Percentiles rank a stretch among this genome's conserved stretches.
Conservation (phyloP, 2,329 filamentous ascomycete species). For the Hymenoscyphus fructigenus region DNA sequence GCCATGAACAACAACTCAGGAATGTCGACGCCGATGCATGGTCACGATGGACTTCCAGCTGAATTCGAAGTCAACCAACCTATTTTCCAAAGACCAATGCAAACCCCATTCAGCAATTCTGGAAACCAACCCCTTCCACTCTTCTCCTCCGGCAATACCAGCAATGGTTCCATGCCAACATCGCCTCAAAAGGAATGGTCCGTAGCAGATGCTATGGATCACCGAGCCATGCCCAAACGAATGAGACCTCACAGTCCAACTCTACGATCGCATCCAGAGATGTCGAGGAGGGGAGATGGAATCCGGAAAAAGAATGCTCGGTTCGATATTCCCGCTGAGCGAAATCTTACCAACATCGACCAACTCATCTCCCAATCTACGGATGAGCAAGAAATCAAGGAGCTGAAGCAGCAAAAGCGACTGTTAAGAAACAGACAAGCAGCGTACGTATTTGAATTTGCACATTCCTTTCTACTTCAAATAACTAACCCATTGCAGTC, state of each 20-base stretch:
- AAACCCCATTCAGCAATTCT: slow-evolving; percentile 56
- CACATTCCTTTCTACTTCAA: slow-evolving; percentile 12
- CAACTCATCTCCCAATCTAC: slow-evolving; percentile 83
- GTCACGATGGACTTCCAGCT: slow-evolving; percentile 62
- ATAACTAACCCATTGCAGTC: slow-evolving; percentile 49
- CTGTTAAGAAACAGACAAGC: slow-evolving; percentile 93
- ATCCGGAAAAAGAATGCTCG: slow-evolving; percentile 99
- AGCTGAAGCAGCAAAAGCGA: slow-evolving; percentile 97
- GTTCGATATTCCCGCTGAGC: slow-evolving; percentile 93
- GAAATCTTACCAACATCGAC: slow-evolving; percentile 93
- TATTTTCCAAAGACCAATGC: slow-evolving; percentile 52
- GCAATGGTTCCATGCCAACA: slow-evolving; percentile 50
- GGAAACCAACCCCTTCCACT: slow-evolving; percentile 51
- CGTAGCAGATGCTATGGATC: slow-evolving; percentile 47
- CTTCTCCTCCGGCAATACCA: slow-evolving; percentile 51
- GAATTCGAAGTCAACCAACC: slow-evolving; percentile 54
- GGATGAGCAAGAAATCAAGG: slow-evolving; percentile 92
- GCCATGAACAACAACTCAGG: slow-evolving; percentile 54
- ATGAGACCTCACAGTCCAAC: slow-evolving; percentile 66
- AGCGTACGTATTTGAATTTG: slow-evolving; percentile 65
- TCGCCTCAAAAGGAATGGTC: slow-evolving; percentile 62
- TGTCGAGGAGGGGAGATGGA: slow-evolving; percentile 49
- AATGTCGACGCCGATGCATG: slow-evolving; percentile 71
- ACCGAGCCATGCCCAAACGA: slow-evolving; percentile 52
- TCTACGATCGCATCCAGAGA: slow-evolving; percentile 72